Conservation (phyloP, 768 basidiomycete genomes). For the Peribolospora baueri region DNA sequence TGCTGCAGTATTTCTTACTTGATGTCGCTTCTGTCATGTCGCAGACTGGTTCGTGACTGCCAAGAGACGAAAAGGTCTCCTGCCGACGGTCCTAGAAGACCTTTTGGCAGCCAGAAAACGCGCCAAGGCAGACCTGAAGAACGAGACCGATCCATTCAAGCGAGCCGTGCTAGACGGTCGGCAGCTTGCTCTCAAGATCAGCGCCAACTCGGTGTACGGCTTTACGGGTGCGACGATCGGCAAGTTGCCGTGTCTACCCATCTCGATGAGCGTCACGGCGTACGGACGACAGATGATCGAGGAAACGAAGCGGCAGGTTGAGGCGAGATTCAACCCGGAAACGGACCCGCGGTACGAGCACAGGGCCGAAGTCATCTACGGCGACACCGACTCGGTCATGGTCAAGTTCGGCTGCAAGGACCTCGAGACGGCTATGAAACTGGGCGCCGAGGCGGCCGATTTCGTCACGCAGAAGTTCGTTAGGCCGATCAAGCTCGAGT, state of each 20-base stretch:
- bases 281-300: slow-evolving; percentile 99
- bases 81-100: slow-evolving; percentile 81
- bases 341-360: slow-evolving; percentile 37
- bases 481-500: slow-evolving; percentile 92
- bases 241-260: slow-evolving; percentile 81
- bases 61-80: slow-evolving; percentile 52
- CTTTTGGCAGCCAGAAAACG: slow-evolving; percentile 78
- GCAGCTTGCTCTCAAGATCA: slow-evolving; percentile 80
- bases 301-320: slow-evolving; percentile 54
- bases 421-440: slow-evolving; percentile 59
- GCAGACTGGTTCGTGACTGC: slow-evolving; percentile 64
- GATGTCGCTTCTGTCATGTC: too few species aligned
- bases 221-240: slow-evolving; percentile 96
- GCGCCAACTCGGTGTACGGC: slow-evolving; percentile 92
- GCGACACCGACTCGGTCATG: slow-evolving; percentile 99
- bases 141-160: slow-evolving; percentile 88
- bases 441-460: slow-evolving; percentile 85
- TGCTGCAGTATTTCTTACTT: not conserved
- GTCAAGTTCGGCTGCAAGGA: slow-evolving; percentile 83
- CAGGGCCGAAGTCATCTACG: slow-evolving; percentile 87
- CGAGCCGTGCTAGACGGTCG: slow-evolving; percentile 92
- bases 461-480: slow-evolving; percentile 75
- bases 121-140: slow-evolving; percentile 86
- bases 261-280: slow-evolving; percentile 82
- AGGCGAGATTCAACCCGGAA: not conserved